These are phyloP conservation scores for Leccinum olivaceopallidum DNA, from an alignment of 768 basidiomycete genomes.

Conservation along the genomic window DNA sequence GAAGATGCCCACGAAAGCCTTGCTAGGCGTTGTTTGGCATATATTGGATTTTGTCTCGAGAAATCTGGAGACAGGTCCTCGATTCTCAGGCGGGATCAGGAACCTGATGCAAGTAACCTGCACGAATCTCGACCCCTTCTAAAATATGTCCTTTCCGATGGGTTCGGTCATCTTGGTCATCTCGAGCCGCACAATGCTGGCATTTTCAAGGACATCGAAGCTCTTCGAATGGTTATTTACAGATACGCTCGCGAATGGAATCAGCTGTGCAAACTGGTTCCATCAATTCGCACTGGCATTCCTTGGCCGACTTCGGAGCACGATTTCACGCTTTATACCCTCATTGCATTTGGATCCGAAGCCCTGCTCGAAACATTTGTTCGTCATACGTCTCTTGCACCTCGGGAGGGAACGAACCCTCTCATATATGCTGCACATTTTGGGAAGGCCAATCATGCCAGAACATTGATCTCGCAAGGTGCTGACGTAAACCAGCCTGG, in stretches of 20 bases:
- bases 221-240: background rate
- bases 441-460: background rate
- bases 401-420: slow-evolving; percentile 1
- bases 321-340: slow-evolving; percentile 5
- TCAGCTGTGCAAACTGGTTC: background rate
- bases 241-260: slow-evolving; percentile 1
- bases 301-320: slow-evolving; percentile 9
- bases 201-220: slow-evolving; percentile 7
- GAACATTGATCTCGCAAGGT: background rate
- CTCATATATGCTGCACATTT: slow-evolving; percentile 7
- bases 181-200: background rate
- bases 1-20: too few species aligned
- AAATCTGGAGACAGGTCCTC: too few species aligned
- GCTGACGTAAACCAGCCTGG: background rate
- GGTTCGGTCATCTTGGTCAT: slow-evolving; percentile 12
- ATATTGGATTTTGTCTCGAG: too few species aligned
- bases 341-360: slow-evolving; percentile 9
- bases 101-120: background rate
- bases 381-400: background rate
- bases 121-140: background rate
- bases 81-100: background rate
- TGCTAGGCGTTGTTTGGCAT: too few species aligned
- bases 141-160: slow-evolving; percentile 13
- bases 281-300: background rate
- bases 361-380: background rate